Percentiles rank a stretch among this genome's conserved stretches.
Conservation (phyloP, 257 asterid species). For the Lycium barbarum region DNA sequence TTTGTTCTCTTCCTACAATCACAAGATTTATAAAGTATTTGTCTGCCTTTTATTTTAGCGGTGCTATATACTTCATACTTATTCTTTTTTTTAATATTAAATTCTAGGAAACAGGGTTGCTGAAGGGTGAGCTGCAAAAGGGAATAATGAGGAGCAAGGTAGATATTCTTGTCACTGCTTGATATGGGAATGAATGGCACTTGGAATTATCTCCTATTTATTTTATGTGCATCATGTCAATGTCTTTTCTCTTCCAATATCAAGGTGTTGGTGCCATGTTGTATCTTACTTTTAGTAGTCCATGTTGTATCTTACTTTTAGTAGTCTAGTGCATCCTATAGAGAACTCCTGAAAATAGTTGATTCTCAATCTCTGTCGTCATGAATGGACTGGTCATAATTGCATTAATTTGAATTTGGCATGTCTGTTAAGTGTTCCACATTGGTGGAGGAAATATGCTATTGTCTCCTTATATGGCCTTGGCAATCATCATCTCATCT, state of each 20-base stretch:
- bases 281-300: not conserved
- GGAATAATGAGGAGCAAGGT: slow-evolving; percentile 48
- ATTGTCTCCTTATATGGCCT: not conserved
- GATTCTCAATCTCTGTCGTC: not conserved
- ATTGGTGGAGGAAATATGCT: not conserved
- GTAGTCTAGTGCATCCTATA: not conserved
- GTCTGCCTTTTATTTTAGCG: not conserved
- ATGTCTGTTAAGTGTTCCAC: not conserved
- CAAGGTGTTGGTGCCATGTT: not conserved
- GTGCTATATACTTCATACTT: slow-evolving; percentile 17
- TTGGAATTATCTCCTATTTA: not conserved
- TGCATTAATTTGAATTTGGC: slow-evolving; percentile 9
- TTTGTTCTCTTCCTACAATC: not conserved
- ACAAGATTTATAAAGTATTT: not conserved
- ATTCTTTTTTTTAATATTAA: not conserved
- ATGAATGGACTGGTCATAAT: not conserved
- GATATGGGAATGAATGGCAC: not conserved
- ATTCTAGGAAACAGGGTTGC: slow-evolving; percentile 53
- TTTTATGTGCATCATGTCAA: not conserved
- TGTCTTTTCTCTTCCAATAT: not conserved
- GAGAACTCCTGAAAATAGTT: not conserved
- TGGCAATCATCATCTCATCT: not conserved
- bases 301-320: not conserved
- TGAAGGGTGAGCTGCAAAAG: slow-evolving; percentile 45
- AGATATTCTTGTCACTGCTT: not conserved